Conservation (phyloP, 2,329 filamentous ascomycete genomes). For the Biscogniauxia mediterranea region DNA sequence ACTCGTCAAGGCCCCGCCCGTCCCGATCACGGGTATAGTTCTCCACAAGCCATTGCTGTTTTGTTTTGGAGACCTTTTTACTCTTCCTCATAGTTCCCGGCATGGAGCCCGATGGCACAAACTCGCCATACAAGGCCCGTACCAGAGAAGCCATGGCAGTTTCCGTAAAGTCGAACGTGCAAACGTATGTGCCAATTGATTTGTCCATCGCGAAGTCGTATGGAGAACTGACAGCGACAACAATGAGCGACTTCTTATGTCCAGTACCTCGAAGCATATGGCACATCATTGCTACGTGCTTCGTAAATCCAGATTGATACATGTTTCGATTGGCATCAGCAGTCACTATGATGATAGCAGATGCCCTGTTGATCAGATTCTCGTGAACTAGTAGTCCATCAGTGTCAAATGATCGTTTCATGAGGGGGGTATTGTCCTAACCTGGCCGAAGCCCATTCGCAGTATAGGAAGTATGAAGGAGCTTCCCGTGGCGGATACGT, state of each 20-base stretch:
- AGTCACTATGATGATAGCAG: constrained; percentile 85
- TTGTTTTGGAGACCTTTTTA: constrained; percentile 82
- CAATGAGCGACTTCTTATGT: constrained; percentile 85
- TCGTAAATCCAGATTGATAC: constrained; percentile 92
- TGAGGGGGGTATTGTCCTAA: constrained; percentile 27
- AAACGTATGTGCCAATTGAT: constrained; percentile 86
- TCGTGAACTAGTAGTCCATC: constrained; percentile 64
- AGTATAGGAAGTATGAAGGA: constrained; percentile 92
- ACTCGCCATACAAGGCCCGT: constrained; percentile 78
- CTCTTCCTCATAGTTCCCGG: constrained; percentile 80
- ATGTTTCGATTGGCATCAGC: constrained; percentile 92
- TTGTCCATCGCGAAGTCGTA: constrained; percentile 96
- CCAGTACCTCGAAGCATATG: constrained; percentile 74
- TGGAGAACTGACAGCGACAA: constrained; percentile 89
- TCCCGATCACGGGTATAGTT: constrained; percentile 81
- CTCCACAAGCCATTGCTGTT: constrained; percentile 93
- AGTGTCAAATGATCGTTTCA: constrained; percentile 17
- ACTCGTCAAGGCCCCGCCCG: constrained; percentile 66
- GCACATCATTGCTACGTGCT: constrained; percentile 95
- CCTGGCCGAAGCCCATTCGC: constrained; percentile 84
- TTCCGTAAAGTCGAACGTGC: constrained; percentile 95
- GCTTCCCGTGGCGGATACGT: constrained; percentile 77
- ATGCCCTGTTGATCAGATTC: constrained; percentile 83
- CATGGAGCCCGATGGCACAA: constrained; percentile 56
- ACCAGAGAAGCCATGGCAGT: constrained; percentile 83